Evolutionary conservation across 441 rosid genomes (phyloP), one percentile per base, ranked within the genome.

Genomic region (Melastoma candidum): DNA sequence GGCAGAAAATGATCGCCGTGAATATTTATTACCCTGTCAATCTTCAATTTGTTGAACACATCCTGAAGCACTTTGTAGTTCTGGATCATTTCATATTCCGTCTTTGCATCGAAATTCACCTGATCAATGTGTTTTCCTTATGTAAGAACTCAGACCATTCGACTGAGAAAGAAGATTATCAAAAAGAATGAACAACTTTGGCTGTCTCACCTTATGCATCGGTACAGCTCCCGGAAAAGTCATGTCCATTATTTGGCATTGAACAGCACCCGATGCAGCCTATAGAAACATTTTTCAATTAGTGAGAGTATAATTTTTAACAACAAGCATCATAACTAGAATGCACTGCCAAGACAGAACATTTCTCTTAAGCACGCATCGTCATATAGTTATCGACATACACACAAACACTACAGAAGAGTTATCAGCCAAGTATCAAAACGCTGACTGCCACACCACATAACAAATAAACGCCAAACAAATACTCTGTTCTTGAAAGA

Each of bases 191-290:
- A 13, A 7, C 51, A 26, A 17, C 5, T 47, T 24, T 11, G 0
- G 48, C 41, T 25, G 17, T 52, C 53, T 53, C 46, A 86, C 98
- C 90, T 89, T 89, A 65, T 94, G 97, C 99, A 94, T 89, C 26
- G 96, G 97, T 57, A 94, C 97, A 56, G 71, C 79, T 71, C 99
- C 96, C 6, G 99, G 97, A 69, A 78, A 82, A 24, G 94, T 85
- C 90, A 87, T 77, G 72, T 94, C 97, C 68, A 94, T 74, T 89
- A 94, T 76, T 69, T 94, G 99, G 66, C 99, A 94, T 61, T 89
- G 99, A 57, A 94, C 97, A 56, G 97, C 96, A 61, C 99, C 97
- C 2, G 99, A 89, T 59, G 99, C 96, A 74, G 90, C 96, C 97
- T 93, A 61, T 46, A 26, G 47, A 36, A 22, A 44, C 36, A 25